Conservation (phyloP, 331 rosid genomes). For the Dryas integrifolia region DNA sequence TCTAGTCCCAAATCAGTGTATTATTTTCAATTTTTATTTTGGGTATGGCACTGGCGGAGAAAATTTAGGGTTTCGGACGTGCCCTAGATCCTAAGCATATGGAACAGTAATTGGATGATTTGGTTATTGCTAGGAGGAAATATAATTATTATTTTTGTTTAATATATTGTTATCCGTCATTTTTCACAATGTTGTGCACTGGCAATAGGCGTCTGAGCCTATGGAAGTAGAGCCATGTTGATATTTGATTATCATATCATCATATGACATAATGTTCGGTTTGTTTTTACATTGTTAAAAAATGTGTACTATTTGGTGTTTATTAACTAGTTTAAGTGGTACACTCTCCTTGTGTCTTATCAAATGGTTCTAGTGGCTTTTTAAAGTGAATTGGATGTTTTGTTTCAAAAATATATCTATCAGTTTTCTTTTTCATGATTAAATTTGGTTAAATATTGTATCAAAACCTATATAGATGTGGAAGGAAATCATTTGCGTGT, state of each 20-base stretch:
- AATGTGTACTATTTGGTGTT: not conserved
- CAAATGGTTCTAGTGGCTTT: not conserved
- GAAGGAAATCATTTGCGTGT: not conserved
- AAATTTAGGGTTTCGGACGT: constrained; percentile 25
- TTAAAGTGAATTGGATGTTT: not conserved
- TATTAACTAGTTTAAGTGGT: not conserved
- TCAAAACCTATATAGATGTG: not conserved
- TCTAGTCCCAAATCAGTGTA: not conserved
- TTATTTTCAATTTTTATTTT: not conserved
- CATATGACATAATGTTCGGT: not conserved
- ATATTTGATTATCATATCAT: not conserved
- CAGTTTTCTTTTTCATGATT: not conserved
- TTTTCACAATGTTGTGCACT: not conserved
- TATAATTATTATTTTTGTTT: not conserved
- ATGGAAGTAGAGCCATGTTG: not conserved
- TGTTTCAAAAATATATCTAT: not conserved
- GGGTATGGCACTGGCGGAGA: not conserved
- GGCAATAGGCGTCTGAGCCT: not conserved
- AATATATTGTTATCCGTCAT: not conserved
- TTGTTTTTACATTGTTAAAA: not conserved
- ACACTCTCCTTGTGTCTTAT: not conserved
- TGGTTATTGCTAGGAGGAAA: not conserved
- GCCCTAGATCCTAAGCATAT: not conserved
- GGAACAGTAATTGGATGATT: not conserved
- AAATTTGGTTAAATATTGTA: not conserved